Evolutionary conservation across 352 stramenopile species (phyloP).

Genomic region (Phytopythium litorale): DNA sequence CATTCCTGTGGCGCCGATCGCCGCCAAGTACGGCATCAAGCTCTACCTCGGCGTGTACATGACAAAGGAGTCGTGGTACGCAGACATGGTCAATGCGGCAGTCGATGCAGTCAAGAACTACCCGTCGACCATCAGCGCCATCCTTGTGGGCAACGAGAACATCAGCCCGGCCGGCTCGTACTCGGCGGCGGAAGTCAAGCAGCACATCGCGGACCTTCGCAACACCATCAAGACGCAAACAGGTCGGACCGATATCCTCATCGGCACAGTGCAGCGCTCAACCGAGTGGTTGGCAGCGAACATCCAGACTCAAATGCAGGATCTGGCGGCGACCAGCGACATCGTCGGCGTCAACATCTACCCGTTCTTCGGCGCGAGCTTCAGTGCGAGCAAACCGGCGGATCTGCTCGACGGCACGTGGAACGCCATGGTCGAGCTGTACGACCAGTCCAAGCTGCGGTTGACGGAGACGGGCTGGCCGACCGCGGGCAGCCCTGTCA

Average conservation of each 20-base stretch:
- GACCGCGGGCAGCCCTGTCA: slow-evolving; percentile 30
- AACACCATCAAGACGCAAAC: slow-evolving; percentile 21
- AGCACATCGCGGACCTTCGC: slow-evolving; percentile 28
- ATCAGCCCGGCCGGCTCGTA: slow-evolving; percentile 42
- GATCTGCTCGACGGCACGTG: slow-evolving; percentile 55
- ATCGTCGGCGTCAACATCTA: slow-evolving; percentile 84
- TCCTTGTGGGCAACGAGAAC: slow-evolving; percentile 80
- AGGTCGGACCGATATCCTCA: slow-evolving; percentile 26
- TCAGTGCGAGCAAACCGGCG: slow-evolving; percentile 36
- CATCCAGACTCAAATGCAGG: slow-evolving; percentile 30
- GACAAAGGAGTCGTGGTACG: slow-evolving; percentile 64
- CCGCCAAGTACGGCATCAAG: slow-evolving; percentile 39
- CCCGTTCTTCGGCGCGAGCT: slow-evolving; percentile 65
- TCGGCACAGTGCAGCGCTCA: slow-evolving; percentile 71
- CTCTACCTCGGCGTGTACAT: slow-evolving; percentile 80
- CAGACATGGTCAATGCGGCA: slow-evolving; percentile 38
- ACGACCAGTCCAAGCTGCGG: slow-evolving; percentile 40
- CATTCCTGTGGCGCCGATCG: slow-evolving; percentile 32
- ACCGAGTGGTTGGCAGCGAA: slow-evolving; percentile 49
- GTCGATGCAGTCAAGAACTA: slow-evolving; percentile 44
- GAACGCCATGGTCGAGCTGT: slow-evolving; percentile 47
- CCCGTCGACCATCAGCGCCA: slow-evolving; percentile 45
- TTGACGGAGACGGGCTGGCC: slow-evolving; percentile 67
- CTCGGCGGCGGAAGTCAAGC: slow-evolving; percentile 30
- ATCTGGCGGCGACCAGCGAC: slow-evolving; percentile 46